Base-by-base conservation (phyloP, 139 green algal species). In the Picochlorum sp. region DNA sequence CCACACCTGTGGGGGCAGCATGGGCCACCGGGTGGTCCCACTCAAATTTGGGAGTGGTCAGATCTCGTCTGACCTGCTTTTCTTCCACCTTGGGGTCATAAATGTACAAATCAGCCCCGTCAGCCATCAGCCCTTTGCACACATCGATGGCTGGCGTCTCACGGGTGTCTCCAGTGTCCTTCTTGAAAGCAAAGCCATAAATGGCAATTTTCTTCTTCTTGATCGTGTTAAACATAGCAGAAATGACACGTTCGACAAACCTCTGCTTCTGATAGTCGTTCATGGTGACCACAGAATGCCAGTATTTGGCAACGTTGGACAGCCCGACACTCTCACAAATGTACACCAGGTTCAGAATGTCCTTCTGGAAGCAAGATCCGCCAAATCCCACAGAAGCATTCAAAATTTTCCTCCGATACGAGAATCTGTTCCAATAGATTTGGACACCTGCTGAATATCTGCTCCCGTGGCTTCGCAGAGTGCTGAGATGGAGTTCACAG, bases 101-200 rank as follows among this genome's bases (percentile, higher is more conserved):
- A 18, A 99, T 84, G 59, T 45, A 66, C 7, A 96, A 57, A 45
- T 67, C 50, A 23, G 86, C 86, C 41, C 72, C 69, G 50, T 85
- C 79, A 1, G 32, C 26, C 55, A 82, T 66, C 30, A 85, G 73
- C 34, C 71, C 68, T 41, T 57, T 86, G 83, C 89, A 96, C 11
- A 99, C 94, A 67, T 98, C 94, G 30, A 99, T 97, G 45, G 94
- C 94, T 8, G 94, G 92, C 1, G 94, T 98, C 81, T 99, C 94
- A 62, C 94, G 86, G 2, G 94, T 99, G 80, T 99, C 94, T 10
- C 86, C 86, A 11, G 81, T 88, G 71, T 92, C 88, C 82, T 97
- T 99, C 81, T 99, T 99, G 88, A 99, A 99, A 20, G 94, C 94
- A 77, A 99, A 99, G 60, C 94, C 94, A n/a, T 95, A 80, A 32